Conservation (phyloP, 257 asterid genomes). For the Scutellaria minor region DNA sequence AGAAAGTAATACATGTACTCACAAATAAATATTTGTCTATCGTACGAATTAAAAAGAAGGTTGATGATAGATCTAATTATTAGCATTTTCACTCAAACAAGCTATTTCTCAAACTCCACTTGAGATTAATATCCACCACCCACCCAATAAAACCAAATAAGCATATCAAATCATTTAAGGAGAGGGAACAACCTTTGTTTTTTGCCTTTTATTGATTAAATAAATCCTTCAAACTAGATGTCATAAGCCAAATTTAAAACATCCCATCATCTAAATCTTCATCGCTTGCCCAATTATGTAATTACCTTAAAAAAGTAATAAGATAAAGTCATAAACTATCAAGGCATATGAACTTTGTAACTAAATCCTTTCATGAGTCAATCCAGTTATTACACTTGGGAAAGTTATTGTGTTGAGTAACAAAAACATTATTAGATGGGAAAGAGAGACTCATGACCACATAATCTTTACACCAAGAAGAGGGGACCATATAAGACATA, state of each 20-base stretch:
- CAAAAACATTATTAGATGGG: background rate
- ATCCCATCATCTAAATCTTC: background rate
- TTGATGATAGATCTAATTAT: background rate
- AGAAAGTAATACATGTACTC: background rate
- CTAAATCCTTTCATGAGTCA: background rate
- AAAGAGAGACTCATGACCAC: background rate
- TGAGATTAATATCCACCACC: too few relatives aligned
- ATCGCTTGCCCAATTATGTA: background rate
- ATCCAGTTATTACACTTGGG: background rate
- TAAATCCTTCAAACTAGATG: background rate
- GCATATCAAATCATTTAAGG: slow-evolving; percentile 1
- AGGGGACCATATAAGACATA: slow-evolving; percentile 10
- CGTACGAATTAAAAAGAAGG: background rate
- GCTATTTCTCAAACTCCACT: too few relatives aligned
- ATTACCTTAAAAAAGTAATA: background rate
- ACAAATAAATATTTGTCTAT: background rate
- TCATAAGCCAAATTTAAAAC: background rate
- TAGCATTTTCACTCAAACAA: background rate
- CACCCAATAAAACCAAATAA: background rate
- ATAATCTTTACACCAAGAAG: slow-evolving; percentile 16
- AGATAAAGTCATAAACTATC: background rate
- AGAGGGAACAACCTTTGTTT: background rate
- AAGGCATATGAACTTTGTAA: background rate
- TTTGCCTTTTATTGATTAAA: background rate
- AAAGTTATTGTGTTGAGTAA: background rate